Conservation (phyloP, 352 stramenopile genomes). For the Pythium rhizo-oryzae region DNA sequence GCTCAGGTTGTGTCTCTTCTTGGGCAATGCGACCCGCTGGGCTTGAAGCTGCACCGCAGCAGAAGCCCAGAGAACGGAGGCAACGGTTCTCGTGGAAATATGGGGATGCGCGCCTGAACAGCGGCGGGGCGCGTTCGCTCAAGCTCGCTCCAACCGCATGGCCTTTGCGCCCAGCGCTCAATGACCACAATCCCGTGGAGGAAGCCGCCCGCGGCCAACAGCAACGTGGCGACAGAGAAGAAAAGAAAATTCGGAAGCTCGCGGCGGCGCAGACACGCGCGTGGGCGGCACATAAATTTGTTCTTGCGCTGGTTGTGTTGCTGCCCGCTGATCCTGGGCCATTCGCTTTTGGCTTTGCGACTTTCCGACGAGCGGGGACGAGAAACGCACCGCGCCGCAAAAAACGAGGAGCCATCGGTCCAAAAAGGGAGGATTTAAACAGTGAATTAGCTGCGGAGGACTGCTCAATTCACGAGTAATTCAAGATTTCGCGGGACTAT, state of each 20-base stretch:
- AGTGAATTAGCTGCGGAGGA: neutral
- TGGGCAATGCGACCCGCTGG: neutral
- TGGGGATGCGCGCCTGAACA: neutral
- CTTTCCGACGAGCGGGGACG: neutral
- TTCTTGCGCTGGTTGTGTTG: conserved; percentile 2
- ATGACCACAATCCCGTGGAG: neutral
- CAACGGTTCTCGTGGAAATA: neutral
- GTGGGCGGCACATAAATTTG: conserved; percentile 1
- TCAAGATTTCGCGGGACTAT: neutral
- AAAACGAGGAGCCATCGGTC: neutral
- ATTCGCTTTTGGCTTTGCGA: neutral
- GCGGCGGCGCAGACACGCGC: conserved; percentile 15
- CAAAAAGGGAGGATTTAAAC: neutral
- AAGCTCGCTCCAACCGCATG: neutral
- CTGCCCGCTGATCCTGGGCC: neutral
- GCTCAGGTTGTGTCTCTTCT: conserved; percentile 5
- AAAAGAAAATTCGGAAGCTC: conserved; percentile 8
- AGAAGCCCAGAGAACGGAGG: neutral
- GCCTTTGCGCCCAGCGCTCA: conserved; percentile 2
- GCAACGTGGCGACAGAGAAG: conserved; percentile 13
- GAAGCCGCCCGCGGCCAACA: neutral
- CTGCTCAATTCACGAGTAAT: neutral
- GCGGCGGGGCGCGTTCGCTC: neutral
- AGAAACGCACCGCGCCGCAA: conserved; percentile 1
- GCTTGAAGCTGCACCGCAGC: neutral